Conservation (phyloP, 768 basidiomycete genomes). For the Pleurotus pulmonarius region DNA sequence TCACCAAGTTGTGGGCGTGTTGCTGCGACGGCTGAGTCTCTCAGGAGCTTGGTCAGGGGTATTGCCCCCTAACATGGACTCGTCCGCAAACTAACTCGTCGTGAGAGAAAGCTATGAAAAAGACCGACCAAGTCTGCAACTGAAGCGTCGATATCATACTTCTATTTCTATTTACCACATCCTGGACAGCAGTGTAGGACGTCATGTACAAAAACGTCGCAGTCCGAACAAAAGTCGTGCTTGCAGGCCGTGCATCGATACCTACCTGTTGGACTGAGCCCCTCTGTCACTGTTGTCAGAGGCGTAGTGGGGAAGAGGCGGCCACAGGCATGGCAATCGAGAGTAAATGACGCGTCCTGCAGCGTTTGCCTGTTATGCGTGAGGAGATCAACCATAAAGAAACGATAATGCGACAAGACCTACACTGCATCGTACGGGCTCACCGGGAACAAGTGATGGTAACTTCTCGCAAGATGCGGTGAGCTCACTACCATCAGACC, state of each 20-base stretch:
- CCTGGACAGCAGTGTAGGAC: conserved; percentile 94
- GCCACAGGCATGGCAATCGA: conserved; percentile 78
- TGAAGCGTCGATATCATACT: too few species aligned
- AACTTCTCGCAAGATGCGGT: conserved; percentile 94
- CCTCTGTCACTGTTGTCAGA: conserved; percentile 43
- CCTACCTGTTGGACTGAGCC: conserved; percentile 79
- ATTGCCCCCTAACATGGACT: too few species aligned
- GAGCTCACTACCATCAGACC: conserved; percentile 97
- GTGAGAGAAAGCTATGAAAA: too few species aligned
- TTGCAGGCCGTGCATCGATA: conserved; percentile 87
- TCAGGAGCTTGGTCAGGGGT: too few species aligned
- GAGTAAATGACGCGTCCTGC: conserved; percentile 28
- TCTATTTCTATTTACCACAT: conserved; percentile 50
- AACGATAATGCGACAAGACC: conserved; percentile 26
- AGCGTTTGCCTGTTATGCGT: conserved; percentile 29
- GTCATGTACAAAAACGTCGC: conserved; percentile 95
- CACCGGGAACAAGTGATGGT: conserved; percentile 94
- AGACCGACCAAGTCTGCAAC: too few species aligned
- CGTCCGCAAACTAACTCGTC: too few species aligned
- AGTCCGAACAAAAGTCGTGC: conserved; percentile 90
- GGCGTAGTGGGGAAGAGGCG: conserved; percentile 55
- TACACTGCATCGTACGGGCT: conserved; percentile 81
- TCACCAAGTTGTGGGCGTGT: too few species aligned
- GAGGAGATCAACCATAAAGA: conserved; percentile 7
- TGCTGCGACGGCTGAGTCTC: too few species aligned